Conservation (phyloP, 768 basidiomycete species). For the Gelatoporia subvermispora region DNA sequence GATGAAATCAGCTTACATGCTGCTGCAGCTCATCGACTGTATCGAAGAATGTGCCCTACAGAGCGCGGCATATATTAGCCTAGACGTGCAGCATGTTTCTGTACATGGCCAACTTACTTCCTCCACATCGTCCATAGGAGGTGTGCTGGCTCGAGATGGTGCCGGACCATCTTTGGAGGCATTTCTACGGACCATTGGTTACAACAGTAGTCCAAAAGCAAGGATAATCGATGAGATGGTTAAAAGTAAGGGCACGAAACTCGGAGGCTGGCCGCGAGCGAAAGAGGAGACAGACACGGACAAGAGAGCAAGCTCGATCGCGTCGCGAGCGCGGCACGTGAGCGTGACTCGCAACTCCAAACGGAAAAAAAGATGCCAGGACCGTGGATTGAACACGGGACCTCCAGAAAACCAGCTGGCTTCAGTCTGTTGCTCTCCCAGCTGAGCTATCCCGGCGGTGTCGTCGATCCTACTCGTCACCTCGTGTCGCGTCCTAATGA, state of each 20-base stretch:
- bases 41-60: constrained; percentile 62
- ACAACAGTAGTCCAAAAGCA: constrained; percentile 34
- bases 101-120: constrained; percentile 34
- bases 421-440: constrained; percentile 35
- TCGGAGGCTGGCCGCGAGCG: neutral
- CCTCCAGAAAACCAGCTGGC: constrained; percentile 46
- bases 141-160: constrained; percentile 47
- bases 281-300: no score
- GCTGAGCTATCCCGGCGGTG: constrained; percentile 29
- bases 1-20: constrained; percentile 57
- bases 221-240: neutral
- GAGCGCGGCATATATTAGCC: neutral
- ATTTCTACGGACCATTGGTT: constrained; percentile 40
- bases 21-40: constrained; percentile 82
- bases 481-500: no score
- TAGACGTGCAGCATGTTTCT: neutral
- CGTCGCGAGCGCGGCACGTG: no score
- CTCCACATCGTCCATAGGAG: constrained; percentile 37
- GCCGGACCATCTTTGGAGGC: constrained; percentile 40
- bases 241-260: neutral
- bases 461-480: no score
- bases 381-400: constrained; percentile 77
- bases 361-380: constrained; percentile 39
- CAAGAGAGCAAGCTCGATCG: no score
- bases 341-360: no score